A percentile compares a stretch with the other conserved stretches of the same genome.
These are phyloP conservation scores for Tephrocybe sp. DNA, from an alignment of 768 basidiomycete genomes.

Conservation along the genomic window DNA sequence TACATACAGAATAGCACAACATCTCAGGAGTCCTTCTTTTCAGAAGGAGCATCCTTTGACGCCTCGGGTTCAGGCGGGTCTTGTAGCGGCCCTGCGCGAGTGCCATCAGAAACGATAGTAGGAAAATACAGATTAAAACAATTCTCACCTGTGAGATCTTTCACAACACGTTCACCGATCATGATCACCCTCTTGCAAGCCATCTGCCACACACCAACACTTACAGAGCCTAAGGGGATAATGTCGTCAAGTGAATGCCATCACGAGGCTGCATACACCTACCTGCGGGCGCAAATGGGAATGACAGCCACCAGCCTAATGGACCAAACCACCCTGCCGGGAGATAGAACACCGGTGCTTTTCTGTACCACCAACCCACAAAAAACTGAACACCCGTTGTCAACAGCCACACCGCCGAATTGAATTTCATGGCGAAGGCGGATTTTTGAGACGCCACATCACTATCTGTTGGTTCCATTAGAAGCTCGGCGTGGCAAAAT, in stretches of 20 bases:
- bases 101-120: conserved; percentile 3
- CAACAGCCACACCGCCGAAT: conserved; percentile 67
- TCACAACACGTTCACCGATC: conserved; percentile 70
- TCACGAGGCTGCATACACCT: conserved; percentile 19
- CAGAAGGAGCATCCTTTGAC: conserved; percentile 7
- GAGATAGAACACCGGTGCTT: conserved; percentile 88
- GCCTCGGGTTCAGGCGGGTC: conserved; percentile 10
- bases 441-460: conserved; percentile 59
- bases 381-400: conserved; percentile 87
- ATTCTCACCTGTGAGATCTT: conserved; percentile 50
- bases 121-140: background rate
- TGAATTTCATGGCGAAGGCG: conserved; percentile 70
- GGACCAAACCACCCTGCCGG: conserved; percentile 91
- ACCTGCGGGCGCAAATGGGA: conserved; percentile 92
- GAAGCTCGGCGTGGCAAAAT: conserved; percentile 2
- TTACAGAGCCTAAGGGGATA: conserved; percentile 70
- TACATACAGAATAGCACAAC: conserved; percentile 14
- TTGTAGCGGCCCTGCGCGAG: conserved; percentile 12
- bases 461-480: conserved; percentile 47
- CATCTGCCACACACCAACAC: conserved; percentile 94
- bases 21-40: conserved; percentile 16
- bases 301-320: conserved; percentile 79
- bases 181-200: conserved; percentile 84
- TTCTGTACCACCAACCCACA: conserved; percentile 90
- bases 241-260: background rate